phyloP scores from a whole-genome alignment of 306 rosid genomes.

The Calophaca sinica region DNA sequence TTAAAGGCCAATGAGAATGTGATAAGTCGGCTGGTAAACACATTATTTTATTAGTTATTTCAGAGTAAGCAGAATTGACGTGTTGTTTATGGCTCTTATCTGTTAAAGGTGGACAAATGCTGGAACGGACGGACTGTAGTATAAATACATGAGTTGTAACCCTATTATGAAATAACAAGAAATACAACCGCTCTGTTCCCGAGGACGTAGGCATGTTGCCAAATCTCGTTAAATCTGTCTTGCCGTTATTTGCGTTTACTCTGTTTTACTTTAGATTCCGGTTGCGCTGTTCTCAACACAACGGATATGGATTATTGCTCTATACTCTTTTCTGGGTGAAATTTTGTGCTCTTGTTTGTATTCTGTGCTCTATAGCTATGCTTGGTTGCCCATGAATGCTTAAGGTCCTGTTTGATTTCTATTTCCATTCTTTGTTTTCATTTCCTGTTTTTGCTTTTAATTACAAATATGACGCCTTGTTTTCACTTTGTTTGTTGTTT shows the following conservation, averaged over 20 bases:
- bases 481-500: constrained; percentile 1
- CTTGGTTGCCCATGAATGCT: constrained; percentile 28
- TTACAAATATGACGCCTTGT: background rate
- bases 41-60: constrained; percentile 15
- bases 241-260: too few species aligned
- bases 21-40: background rate
- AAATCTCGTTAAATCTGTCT: too few species aligned
- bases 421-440: constrained; percentile 18
- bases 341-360: constrained; percentile 33
- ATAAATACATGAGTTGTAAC: too few species aligned
- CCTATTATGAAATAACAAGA: too few species aligned
- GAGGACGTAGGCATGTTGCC: too few species aligned
- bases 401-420: background rate
- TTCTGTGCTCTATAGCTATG: constrained; percentile 21
- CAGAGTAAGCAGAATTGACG: constrained; percentile 11
- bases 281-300: too few species aligned
- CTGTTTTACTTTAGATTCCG: too few species aligned
- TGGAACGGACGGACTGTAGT: too few species aligned
- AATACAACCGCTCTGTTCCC: too few species aligned
- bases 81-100: too few species aligned
- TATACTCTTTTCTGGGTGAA: constrained; percentile 20
- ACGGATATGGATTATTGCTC: constrained; percentile 14
- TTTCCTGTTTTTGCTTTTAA: background rate
- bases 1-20: constrained; percentile 21
- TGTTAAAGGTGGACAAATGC: too few species aligned